Evolutionary conservation across 2,329 filamentous ascomycete genomes (phyloP).

Genomic region (Colletotrichum gigasporum): DNA sequence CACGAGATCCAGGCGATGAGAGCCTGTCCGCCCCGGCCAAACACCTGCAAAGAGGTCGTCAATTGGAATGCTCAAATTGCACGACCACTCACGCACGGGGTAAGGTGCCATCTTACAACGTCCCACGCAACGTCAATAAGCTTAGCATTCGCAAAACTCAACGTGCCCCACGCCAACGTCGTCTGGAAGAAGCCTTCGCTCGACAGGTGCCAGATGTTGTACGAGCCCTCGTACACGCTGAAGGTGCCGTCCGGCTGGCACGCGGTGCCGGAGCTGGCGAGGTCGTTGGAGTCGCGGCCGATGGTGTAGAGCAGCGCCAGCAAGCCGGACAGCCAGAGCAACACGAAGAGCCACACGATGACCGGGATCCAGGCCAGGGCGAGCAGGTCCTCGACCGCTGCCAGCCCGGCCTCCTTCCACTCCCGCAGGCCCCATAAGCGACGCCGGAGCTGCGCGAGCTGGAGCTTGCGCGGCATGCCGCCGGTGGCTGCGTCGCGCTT

Average conservation of each 20-base stretch:
- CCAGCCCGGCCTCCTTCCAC: conserved; percentile 1
- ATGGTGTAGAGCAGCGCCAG: not conserved
- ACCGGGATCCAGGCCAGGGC: not conserved
- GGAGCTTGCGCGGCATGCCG: too few species aligned
- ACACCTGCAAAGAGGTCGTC: conserved; percentile 32
- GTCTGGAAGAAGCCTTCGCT: conserved; percentile 36
- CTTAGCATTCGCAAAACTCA: conserved; percentile 38
- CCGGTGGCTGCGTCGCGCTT: too few species aligned
- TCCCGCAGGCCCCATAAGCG: conserved; percentile 6
- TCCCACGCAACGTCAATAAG: conserved; percentile 40
- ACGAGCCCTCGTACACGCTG: conserved; percentile 1
- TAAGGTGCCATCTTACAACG: conserved; percentile 33
- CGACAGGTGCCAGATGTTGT: conserved; percentile 31
- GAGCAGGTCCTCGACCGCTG: not conserved
- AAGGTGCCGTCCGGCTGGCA: conserved; percentile 33
- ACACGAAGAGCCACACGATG: not conserved
- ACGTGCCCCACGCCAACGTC: conserved; percentile 31
- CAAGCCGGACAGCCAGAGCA: not conserved
- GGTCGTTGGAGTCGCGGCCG: not conserved
- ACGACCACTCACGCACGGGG: not conserved
- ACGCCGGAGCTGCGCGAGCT: too few species aligned
- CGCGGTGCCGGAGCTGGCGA: not conserved
- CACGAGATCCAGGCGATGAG: conserved; percentile 39
- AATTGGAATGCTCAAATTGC: not conserved
- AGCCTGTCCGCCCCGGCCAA: conserved; percentile 40